Conservation (phyloP, 2,329 filamentous ascomycete genomes). For the Cytospora schulzeri region DNA sequence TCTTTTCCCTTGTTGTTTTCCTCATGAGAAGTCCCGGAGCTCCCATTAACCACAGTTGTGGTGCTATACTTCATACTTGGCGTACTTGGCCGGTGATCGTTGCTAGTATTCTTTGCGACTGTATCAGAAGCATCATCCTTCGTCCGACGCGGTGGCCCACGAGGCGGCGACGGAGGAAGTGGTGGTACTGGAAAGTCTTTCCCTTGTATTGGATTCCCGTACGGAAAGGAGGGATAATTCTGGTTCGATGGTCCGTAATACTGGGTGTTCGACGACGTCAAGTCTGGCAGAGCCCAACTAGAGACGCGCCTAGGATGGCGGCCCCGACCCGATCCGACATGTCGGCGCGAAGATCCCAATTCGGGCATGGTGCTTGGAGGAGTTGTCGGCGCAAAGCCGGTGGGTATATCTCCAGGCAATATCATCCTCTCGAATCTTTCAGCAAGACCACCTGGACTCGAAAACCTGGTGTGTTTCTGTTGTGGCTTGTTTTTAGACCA, state of each 20-base stretch:
- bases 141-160: not conserved
- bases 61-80: not conserved
- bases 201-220: too few species aligned
- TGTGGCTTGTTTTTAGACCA: not conserved
- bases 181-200: too few species aligned
- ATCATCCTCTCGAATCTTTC: not conserved
- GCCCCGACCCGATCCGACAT: too few species aligned
- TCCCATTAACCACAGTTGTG: not conserved
- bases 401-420: not conserved
- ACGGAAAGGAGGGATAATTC: too few species aligned
- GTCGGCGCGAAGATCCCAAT: not conserved
- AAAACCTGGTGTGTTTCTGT: not conserved
- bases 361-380: not conserved
- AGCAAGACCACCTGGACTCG: not conserved
- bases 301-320: not conserved
- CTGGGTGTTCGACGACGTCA: not conserved
- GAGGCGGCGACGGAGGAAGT: not conserved
- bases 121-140: not conserved
- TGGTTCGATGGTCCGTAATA: too few species aligned
- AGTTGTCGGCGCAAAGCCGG: not conserved
- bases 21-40: not conserved
- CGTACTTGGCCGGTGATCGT: not conserved
- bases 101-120: not conserved
- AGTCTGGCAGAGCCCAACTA: not conserved
- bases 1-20: too few species aligned